Base-by-base conservation (phyloP, 306 rosid genomes). In the Prosopis cineraria region DNA sequence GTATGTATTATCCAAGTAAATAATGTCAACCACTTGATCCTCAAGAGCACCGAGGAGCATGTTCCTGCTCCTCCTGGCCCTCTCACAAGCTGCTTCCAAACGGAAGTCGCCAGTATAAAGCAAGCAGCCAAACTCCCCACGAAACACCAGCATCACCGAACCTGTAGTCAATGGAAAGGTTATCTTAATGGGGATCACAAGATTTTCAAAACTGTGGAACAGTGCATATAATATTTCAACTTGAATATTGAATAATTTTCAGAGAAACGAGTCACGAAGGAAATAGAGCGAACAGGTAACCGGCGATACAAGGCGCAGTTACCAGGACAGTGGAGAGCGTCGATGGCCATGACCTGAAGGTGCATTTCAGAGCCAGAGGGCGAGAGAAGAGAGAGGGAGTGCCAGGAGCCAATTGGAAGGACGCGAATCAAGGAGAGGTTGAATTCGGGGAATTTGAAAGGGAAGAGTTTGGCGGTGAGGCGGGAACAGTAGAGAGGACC, bases 291-390 rank as follows among this genome's bases (percentile, higher is more conserved):
- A 85, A 84, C 86, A 72, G 41, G 16, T 66, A 53, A 37, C 1
- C 69, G 29, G 83, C 76, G 76, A 31, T 0, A 3, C 0, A 37
- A 53, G 27, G 37, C 8, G 22, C 4, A 10, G 13, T 20, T 80
- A 87, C 97, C 93, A 1, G 94, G 92, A 34, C 94, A 89, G 83
- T 91, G 93, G 70, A 88, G 82, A 82, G 97, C 91, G 59, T 91
- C 92, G 79, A 89, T 81, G 33, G 87, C 85, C 73, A 87, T 80
- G 81, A 91, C 84, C 40, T 75, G 72, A 30, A 89, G 6, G 69
- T 10, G n/a, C 27, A 83, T 72, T 52, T 68, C 31, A 0, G 82
- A 68, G 39, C 71, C 64, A 37, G 88, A 85, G 34, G 88, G 78
- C 0, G 91, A 87, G 17, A 72, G 10, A 58, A 91, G 90, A 8